phyloP scores from a whole-genome alignment of 139 green algal species.

The Nannochloris sp. region DNA sequence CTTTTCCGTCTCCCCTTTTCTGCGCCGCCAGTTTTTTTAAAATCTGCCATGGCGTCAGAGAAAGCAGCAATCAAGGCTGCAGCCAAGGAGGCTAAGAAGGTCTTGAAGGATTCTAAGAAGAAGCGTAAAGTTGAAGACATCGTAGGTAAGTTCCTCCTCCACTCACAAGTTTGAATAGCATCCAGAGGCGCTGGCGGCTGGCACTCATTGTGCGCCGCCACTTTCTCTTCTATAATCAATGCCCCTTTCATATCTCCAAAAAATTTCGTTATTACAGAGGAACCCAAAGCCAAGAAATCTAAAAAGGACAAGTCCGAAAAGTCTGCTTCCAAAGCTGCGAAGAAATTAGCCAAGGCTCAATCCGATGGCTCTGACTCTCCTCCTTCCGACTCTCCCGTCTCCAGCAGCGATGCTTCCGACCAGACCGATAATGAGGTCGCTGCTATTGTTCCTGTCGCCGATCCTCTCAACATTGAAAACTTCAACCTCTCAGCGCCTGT shows the following conservation, averaged over 20 bases:
- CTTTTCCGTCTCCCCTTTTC: no score
- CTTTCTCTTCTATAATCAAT: no score
- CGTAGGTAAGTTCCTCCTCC: no score
- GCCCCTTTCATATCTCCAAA: no score
- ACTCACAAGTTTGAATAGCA: background rate
- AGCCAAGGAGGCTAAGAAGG: slow-evolving; percentile 3
- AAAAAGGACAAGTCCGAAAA: background rate
- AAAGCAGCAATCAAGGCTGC: no score
- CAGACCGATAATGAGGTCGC: background rate
- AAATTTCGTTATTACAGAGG: no score
- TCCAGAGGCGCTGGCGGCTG: no score
- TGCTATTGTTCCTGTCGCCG: slow-evolving; percentile 1
- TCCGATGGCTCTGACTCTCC: no score
- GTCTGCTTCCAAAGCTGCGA: background rate
- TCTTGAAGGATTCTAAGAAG: slow-evolving; percentile 16
- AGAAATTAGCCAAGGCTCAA: no score
- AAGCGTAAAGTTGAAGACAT: slow-evolving; percentile 12
- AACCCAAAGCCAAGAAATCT: background rate
- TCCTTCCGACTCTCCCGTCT: background rate
- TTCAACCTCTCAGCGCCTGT: slow-evolving; percentile 63
- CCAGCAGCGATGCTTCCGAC: background rate
- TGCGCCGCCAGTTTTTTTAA: no score
- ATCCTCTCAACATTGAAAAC: slow-evolving; percentile 67
- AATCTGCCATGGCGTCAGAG: no score
- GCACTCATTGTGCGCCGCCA: no score